These are phyloP conservation scores for Manihot esculenta DNA, from an alignment of 441 rosid species.

Conservation along the genomic window DNA sequence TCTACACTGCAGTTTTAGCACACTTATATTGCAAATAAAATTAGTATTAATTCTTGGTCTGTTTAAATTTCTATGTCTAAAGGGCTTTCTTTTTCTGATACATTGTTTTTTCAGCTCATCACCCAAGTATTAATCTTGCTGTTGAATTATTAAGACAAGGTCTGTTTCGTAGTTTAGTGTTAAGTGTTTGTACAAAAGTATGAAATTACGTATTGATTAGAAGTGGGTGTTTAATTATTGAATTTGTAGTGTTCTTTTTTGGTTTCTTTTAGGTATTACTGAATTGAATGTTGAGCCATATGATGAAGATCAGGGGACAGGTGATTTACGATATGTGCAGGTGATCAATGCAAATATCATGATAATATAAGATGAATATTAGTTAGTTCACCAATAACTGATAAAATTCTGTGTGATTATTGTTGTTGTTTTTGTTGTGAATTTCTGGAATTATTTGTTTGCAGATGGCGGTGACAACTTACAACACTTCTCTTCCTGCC, in stretches of 20 bases:
- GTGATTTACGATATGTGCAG: slow-evolving; percentile 90
- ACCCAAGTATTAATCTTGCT: slow-evolving; percentile 86
- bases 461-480: slow-evolving; percentile 94
- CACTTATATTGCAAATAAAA: background rate
- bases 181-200: slow-evolving; percentile 8
- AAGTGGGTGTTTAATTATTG: background rate
- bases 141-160: slow-evolving; percentile 78
- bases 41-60: background rate
- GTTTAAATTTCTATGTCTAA: background rate
- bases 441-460: slow-evolving; percentile 24
- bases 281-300: slow-evolving; percentile 65
- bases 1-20: slow-evolving; percentile 7
- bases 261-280: slow-evolving; percentile 51
- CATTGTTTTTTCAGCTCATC: slow-evolving; percentile 66
- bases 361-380: background rate
- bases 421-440: too few species aligned
- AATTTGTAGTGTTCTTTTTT: background rate
- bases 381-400: too few species aligned
- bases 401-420: too few species aligned
- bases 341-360: slow-evolving; percentile 37
- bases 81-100: slow-evolving; percentile 2
- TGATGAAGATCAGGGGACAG: slow-evolving; percentile 80
- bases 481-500: slow-evolving; percentile 75
- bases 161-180: slow-evolving; percentile 18
- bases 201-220: background rate